Percentiles rank a stretch among this genome's conserved stretches.
Conservation (phyloP, 1,284 basidiomycete species). For the Apiotrichum laibachii region DNA sequence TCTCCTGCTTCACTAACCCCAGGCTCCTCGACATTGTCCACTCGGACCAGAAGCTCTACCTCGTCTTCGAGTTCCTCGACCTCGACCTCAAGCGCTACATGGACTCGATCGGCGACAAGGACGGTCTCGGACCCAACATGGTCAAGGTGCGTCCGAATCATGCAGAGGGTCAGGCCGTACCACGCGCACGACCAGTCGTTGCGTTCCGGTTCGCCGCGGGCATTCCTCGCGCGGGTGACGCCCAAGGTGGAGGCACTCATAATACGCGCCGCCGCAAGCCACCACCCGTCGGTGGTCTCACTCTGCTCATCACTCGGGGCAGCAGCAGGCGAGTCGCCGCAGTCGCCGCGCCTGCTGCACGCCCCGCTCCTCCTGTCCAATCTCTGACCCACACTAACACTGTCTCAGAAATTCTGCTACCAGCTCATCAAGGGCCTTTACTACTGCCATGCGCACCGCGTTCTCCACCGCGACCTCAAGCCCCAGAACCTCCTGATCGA, state of each 20-base stretch:
- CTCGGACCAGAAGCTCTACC: constrained; percentile 94
- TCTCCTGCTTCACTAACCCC: not conserved
- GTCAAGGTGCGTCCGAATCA: constrained; percentile 72
- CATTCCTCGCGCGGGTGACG: no score
- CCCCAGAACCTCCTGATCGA: constrained; percentile 98
- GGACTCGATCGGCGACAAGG: constrained; percentile 95
- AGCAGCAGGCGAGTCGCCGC: no score
- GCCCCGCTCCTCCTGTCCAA: not conserved
- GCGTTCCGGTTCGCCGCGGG: no score
- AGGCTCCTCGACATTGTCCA: constrained; percentile 98
- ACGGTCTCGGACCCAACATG: constrained; percentile 87
- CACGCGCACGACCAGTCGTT: not conserved
- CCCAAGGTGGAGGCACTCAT: no score
- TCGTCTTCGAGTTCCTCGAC: constrained; percentile 98
- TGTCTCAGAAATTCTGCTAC: constrained; percentile 57
- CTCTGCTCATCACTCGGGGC: no score
- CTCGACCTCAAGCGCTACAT: constrained; percentile 99
- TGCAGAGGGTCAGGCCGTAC: not conserved
- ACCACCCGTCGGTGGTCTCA: no score
- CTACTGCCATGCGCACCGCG: constrained; percentile 98
- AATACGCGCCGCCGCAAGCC: no score
- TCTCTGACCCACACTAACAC: constrained; percentile 1
- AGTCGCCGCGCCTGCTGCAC: no score
- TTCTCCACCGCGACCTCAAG: constrained; percentile 95
- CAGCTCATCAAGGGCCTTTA: constrained; percentile 96